phyloP scores from a whole-genome alignment of 108 stramenopile species.

The Craspedostauros australis region DNA sequence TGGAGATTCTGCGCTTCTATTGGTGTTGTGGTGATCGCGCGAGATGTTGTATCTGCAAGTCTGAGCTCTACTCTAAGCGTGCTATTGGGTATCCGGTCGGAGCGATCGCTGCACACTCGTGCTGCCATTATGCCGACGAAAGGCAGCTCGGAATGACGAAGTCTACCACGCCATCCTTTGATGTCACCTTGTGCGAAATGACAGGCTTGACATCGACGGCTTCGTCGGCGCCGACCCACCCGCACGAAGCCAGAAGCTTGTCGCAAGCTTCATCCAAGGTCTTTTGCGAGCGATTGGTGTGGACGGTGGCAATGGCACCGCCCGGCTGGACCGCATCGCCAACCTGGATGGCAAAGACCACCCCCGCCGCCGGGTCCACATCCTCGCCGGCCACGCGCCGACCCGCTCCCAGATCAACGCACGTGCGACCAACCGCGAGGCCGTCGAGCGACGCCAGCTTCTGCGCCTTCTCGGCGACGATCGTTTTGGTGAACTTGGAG shows the following conservation, averaged over 20 bases:
- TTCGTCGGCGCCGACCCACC: background rate
- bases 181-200: conserved; percentile 1
- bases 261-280: background rate
- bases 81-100: no score
- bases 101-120: no score
- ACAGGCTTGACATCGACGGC: conserved; percentile 2
- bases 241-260: background rate
- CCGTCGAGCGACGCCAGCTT: conserved; percentile 49
- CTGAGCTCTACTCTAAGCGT: no score
- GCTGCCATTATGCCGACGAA: no score
- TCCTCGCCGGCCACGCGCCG: conserved; percentile 45
- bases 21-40: no score
- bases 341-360: conserved; percentile 42
- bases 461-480: conserved; percentile 29
- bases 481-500: conserved; percentile 1
- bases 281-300: conserved; percentile 9
- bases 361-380: conserved; percentile 59
- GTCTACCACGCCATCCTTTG: background rate
- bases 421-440: conserved; percentile 40
- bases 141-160: conserved; percentile 4
- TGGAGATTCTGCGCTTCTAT: no score
- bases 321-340: conserved; percentile 47
- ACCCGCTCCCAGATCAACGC: conserved; percentile 67
- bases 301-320: conserved; percentile 31
- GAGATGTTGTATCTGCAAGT: no score